phyloP scores from a whole-genome alignment of 78 protist genomes.

The Dictyostelium capitatum region DNA sequence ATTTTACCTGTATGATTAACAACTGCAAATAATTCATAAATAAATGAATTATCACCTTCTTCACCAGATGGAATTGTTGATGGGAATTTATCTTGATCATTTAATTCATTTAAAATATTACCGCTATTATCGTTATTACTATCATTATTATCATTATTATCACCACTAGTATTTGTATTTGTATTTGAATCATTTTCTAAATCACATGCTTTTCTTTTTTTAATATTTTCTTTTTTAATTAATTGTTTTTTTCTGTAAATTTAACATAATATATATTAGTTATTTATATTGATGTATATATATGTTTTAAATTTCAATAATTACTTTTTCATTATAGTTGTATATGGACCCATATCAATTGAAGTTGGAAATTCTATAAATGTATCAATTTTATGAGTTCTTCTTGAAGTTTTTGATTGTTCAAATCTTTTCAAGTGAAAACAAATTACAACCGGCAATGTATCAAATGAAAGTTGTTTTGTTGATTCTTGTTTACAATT shows the following conservation, averaged over 20 bases:
- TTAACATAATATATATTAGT: neutral
- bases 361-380: constrained; percentile 69
- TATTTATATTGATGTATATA: neutral
- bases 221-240: neutral
- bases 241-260: neutral
- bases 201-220: constrained; percentile 8
- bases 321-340: constrained; percentile 33
- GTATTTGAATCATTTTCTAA: neutral
- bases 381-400: constrained; percentile 79
- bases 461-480: constrained; percentile 70
- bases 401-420: constrained; percentile 54
- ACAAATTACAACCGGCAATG: constrained; percentile 77
- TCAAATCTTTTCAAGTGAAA: constrained; percentile 78
- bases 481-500: constrained; percentile 77
- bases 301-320: neutral
- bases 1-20: constrained; percentile 80
- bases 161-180: neutral
- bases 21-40: constrained; percentile 80
- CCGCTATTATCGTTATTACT: neutral
- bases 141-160: neutral
- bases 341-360: constrained; percentile 67
- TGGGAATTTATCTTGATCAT: constrained; percentile 18
- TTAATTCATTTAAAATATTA: neutral
- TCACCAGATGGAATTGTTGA: neutral
- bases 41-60: constrained; percentile 14